Base-by-base conservation (phyloP, 805 yeast genomes). In the Candida arabinofermentans region DNA sequence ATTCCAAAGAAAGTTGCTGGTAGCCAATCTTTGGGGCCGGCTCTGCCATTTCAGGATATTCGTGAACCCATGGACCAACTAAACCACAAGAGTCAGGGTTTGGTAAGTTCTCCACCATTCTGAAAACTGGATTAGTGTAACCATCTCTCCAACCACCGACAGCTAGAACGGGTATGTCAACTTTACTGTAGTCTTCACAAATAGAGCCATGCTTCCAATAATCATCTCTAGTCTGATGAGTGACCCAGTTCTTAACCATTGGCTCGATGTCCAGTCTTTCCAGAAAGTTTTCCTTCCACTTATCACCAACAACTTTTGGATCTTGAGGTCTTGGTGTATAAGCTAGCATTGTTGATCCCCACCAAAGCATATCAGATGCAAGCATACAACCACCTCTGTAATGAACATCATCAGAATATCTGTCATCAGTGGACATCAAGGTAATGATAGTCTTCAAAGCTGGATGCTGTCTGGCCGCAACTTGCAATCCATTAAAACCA, bases 101-200 rank as follows among this genome's bases (percentile, higher is more conserved):
- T n/a, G 70, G 70, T 27, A 70, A 52, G 19, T 66, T 58, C 8
- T 66, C 62, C 31, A 59, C 62, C 71, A 70, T 66, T 50, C 74
- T 58, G 50, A 71, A 70, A 3, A 70, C 71, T 3, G 74, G 66
- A 21, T 59, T 54, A 8, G 74, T 69, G 48, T 70, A 70, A 8
- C 74, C 75, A 51, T 71, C 75, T 61, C 72, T 65, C 69, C 72
- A 70, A 13, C 75, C 74, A 45, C 74, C 75, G 39, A 70, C 54
- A 4, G 70, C 65, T 39, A 70, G 52, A 4, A 70, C 71, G 8
- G 75, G 75, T 32, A 70, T 67, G 35, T 67, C 59, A 12, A 70
- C 66, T 29, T 64, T 57, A 24, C 42, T 35, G 43, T 62, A 70
- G 43, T 69, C 67, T 49, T 70, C 74, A 54, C 66, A 61, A 34